Conservation (phyloP, 345 rosid genomes). For the Eucalyptus coolabah region DNA sequence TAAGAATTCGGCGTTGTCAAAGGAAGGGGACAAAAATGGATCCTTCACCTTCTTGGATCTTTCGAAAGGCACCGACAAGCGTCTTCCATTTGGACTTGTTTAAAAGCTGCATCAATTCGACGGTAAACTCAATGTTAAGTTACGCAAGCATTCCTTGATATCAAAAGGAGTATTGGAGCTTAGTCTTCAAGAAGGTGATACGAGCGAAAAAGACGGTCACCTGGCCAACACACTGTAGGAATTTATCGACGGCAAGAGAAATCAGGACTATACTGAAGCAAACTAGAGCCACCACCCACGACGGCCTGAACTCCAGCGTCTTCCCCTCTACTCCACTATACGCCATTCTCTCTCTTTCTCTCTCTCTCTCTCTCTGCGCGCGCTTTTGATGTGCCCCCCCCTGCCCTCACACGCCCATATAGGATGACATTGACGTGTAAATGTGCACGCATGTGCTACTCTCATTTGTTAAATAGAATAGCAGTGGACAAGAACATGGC, state of each 20-base stretch:
- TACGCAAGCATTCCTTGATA: neutral
- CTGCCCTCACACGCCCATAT: neutral
- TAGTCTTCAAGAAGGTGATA: neutral
- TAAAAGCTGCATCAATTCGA: constrained; percentile 15
- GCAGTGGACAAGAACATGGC: neutral
- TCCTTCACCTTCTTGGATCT: constrained; percentile 65
- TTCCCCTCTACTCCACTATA: constrained; percentile 23
- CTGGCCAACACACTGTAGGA: constrained; percentile 62
- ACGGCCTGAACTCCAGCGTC: constrained; percentile 58
- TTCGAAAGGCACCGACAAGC: constrained; percentile 61
- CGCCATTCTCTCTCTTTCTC: constrained; percentile 12
- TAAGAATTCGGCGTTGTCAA: neutral
- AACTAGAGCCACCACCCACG: constrained; percentile 82
- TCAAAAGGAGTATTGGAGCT: neutral
- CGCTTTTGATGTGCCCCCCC: neutral
- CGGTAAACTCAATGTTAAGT: neutral
- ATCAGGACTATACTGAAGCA: constrained; percentile 59
- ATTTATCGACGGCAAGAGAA: constrained; percentile 53
- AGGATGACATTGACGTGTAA: too few relatives aligned
- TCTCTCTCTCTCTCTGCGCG: neutral
- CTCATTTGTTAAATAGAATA: neutral
- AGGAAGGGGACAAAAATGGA: neutral
- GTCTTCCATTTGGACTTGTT: constrained; percentile 36
- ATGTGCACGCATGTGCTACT: neutral
- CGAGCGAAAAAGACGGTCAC: neutral